A percentile compares a stretch with the other conserved stretches of the same genome.
phyloP scores from a whole-genome alignment of 73 alveolate species.

The Paramecium biaurelia region DNA sequence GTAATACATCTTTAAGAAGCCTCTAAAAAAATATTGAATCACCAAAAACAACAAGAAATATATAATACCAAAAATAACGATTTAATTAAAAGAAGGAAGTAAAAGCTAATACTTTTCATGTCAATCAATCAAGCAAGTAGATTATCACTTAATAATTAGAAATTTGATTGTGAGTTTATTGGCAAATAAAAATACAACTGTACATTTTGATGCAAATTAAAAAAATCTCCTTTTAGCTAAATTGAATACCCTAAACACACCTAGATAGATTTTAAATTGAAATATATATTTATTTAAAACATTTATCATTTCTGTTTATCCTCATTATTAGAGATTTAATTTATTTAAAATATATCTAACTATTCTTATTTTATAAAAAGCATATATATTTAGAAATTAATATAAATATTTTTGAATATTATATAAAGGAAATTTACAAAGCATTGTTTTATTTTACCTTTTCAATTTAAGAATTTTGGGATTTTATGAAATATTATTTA shows the following conservation, averaged over 20 bases:
- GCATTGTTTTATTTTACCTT: background rate
- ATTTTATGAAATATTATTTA: background rate
- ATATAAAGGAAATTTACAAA: background rate
- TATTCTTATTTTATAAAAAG: background rate
- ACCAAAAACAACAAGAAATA: background rate
- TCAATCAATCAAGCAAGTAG: background rate
- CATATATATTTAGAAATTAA: background rate
- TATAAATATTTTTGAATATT: background rate
- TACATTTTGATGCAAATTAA: background rate
- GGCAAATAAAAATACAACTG: background rate
- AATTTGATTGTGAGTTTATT: background rate
- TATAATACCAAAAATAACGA: background rate
- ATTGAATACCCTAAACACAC: background rate
- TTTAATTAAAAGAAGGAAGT: background rate
- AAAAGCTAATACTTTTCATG: background rate
- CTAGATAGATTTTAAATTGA: background rate
- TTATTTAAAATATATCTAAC: background rate
- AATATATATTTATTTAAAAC: background rate
- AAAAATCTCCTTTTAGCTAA: background rate
- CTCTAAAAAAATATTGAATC: background rate
- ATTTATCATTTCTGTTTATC: too few species aligned
- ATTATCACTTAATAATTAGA: background rate
- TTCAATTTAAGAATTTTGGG: background rate
- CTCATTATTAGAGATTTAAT: background rate
- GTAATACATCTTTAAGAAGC: background rate